phyloP scores from a whole-genome alignment of 306 rosid species.

The Canavalia ensiformis region DNA sequence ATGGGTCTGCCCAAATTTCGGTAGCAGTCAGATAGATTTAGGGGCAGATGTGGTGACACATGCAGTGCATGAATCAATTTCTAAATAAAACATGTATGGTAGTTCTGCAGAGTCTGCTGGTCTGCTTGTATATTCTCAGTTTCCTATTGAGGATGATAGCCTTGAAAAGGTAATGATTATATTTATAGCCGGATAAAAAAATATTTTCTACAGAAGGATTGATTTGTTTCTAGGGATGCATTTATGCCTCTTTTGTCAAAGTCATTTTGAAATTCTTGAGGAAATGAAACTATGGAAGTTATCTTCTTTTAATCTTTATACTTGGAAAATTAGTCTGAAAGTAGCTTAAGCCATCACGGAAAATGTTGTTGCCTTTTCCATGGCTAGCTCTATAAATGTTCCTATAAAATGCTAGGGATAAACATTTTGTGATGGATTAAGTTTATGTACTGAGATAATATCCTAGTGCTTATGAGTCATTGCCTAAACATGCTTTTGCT shows the following conservation, averaged over 20 bases:
- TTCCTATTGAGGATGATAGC: slow-evolving; percentile 46
- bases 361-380: slow-evolving; percentile 8
- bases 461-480: slow-evolving; percentile 29
- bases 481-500: slow-evolving; percentile 25
- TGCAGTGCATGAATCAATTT: slow-evolving; percentile 47
- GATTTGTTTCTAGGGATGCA: slow-evolving; percentile 23
- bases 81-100: slow-evolving; percentile 47
- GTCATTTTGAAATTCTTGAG: slow-evolving; percentile 45
- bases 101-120: slow-evolving; percentile 52
- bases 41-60: slow-evolving; percentile 46
- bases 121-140: slow-evolving; percentile 57
- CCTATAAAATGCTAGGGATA: slow-evolving; percentile 24
- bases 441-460: slow-evolving; percentile 33
- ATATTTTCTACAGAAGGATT: slow-evolving; percentile 31
- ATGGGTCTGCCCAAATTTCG: slow-evolving; percentile 48
- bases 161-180: slow-evolving; percentile 62
- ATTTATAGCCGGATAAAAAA: slow-evolving; percentile 23
- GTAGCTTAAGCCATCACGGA: neutral
- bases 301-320: slow-evolving; percentile 20
- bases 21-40: slow-evolving; percentile 43
- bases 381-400: slow-evolving; percentile 37
- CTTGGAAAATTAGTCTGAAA: slow-evolving; percentile 23
- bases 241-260: slow-evolving; percentile 41
- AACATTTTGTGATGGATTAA: neutral
- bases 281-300: neutral